Conservation (phyloP, 768 basidiomycete genomes). For the Naganishia randhawae region DNA sequence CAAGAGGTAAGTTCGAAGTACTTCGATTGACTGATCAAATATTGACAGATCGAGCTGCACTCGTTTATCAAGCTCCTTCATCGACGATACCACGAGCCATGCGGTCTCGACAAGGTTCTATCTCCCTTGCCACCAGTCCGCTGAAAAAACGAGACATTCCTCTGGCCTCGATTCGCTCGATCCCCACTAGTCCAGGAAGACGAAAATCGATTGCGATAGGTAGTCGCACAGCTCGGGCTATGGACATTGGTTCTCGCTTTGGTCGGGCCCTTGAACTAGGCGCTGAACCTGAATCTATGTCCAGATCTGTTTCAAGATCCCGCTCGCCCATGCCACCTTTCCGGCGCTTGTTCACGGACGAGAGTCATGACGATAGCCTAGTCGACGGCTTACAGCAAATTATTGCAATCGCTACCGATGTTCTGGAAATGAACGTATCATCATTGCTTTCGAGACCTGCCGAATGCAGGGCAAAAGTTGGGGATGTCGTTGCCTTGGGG, state of each 20-base stretch:
- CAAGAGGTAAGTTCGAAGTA: constrained; percentile 14
- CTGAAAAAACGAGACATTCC: constrained; percentile 28
- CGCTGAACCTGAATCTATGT: constrained; percentile 49
- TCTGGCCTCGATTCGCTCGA: constrained; percentile 1
- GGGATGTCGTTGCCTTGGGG: constrained; percentile 84
- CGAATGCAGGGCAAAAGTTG: constrained; percentile 77
- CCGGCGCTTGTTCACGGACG: constrained; percentile 18
- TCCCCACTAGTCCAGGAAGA: constrained; percentile 21
- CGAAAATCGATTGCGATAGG: constrained; percentile 1
- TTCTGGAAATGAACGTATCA: constrained; percentile 80
- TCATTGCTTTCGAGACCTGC: constrained; percentile 83
- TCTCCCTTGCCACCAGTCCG: constrained; percentile 43
- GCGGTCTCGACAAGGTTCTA: constrained; percentile 40
- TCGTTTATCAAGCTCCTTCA: constrained; percentile 31
- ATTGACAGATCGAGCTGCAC: neutral
- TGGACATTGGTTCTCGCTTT: constrained; percentile 21
- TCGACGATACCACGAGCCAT: constrained; percentile 36
- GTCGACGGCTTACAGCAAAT: constrained; percentile 68
- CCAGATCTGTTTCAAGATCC: constrained; percentile 87
- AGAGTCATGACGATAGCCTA: constrained; percentile 32
- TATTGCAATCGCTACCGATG: constrained; percentile 87
- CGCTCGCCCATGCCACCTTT: constrained; percentile 69
- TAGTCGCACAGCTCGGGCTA: constrained; percentile 4
- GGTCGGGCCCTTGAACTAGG: constrained; percentile 22
- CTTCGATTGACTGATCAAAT: neutral